Percentiles rank a stretch among this genome's conserved stretches.
Conservation (phyloP, 768 basidiomycete genomes). For the Pleurotus citrinopileatus region DNA sequence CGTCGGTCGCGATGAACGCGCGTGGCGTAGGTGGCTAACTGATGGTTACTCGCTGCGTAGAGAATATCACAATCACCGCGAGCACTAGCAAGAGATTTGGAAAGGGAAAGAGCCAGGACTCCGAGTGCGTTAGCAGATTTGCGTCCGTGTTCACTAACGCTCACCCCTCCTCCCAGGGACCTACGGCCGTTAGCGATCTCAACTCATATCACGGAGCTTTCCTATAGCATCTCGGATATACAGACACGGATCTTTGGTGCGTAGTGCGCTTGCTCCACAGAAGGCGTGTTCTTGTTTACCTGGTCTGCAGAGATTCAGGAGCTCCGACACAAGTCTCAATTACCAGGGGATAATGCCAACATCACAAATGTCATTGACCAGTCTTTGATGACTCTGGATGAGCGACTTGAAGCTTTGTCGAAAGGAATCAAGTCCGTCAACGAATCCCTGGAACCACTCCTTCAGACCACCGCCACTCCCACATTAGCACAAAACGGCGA, state of each 20-base stretch:
- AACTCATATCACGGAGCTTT: slow-evolving; percentile 84
- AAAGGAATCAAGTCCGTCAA: slow-evolving; percentile 69
- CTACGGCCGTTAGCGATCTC: slow-evolving; percentile 75
- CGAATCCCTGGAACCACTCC: slow-evolving; percentile 61
- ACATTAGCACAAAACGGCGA: slow-evolving; percentile 37
- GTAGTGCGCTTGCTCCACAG: slow-evolving; percentile 16
- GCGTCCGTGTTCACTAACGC: slow-evolving; percentile 7
- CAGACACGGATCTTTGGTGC: slow-evolving; percentile 89
- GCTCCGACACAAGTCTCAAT: slow-evolving; percentile 82
- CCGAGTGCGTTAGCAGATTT: slow-evolving; percentile 51
- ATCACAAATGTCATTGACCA: slow-evolving; percentile 77
- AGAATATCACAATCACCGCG: slow-evolving; percentile 71
- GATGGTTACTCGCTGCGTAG: slow-evolving; percentile 31
- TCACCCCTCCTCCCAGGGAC: slow-evolving; percentile 45
- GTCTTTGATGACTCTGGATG: slow-evolving; percentile 75
- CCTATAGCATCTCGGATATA: slow-evolving; percentile 84
- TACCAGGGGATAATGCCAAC: slow-evolving; percentile 50
- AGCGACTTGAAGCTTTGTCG: slow-evolving; percentile 70
- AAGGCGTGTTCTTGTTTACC: slow-evolving; percentile 9
- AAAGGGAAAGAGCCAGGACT: slow-evolving; percentile 50
- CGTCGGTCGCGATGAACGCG: slow-evolving; percentile 16
- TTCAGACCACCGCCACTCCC: slow-evolving; percentile 46
- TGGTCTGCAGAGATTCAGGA: slow-evolving; percentile 78
- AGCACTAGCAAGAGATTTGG: slow-evolving; percentile 44
- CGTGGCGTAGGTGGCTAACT: slow-evolving; percentile 1